Percentiles rank a stretch among this genome's conserved stretches.
phyloP scores from a whole-genome alignment of 345 rosid genomes.

The Eucalyptus regnans region DNA sequence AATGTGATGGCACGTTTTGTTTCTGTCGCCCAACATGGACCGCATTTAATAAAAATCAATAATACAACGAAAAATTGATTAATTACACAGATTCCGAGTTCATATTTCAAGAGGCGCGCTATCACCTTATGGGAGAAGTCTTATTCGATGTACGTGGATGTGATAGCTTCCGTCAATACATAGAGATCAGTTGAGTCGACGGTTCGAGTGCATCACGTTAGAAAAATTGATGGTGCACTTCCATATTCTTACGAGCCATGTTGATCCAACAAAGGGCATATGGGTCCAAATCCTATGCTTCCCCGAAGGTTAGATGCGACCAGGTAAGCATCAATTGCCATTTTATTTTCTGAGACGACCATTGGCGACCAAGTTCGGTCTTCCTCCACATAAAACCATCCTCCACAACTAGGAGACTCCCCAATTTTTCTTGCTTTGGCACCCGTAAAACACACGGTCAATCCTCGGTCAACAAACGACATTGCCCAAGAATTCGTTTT shows the following conservation, averaged over 20 bases:
- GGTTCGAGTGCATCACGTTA: rapidly evolving
- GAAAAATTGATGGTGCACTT: background rate
- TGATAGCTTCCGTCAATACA: rapidly evolving
- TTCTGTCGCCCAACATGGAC: background rate
- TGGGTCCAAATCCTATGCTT: background rate
- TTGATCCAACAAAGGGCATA: background rate
- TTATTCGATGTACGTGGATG: rapidly evolving
- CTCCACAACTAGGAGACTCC: background rate
- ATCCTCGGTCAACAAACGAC: background rate
- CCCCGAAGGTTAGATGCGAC: background rate
- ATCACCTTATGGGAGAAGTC: rapidly evolving
- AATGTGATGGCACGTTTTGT: background rate
- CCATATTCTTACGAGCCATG: background rate
- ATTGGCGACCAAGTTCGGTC: background rate
- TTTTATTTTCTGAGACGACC: background rate
- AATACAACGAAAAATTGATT: background rate
- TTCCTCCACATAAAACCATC: background rate
- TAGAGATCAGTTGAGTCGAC: rapidly evolving
- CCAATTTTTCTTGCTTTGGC: background rate
- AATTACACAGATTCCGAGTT: background rate
- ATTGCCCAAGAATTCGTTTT: background rate
- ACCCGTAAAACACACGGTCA: background rate
- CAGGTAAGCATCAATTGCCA: background rate
- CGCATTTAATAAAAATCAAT: background rate
- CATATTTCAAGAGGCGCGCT: rapidly evolving